Evolutionary conservation across 2,329 filamentous ascomycete genomes (phyloP).

Genomic region (Hypoxylon sp.): DNA sequence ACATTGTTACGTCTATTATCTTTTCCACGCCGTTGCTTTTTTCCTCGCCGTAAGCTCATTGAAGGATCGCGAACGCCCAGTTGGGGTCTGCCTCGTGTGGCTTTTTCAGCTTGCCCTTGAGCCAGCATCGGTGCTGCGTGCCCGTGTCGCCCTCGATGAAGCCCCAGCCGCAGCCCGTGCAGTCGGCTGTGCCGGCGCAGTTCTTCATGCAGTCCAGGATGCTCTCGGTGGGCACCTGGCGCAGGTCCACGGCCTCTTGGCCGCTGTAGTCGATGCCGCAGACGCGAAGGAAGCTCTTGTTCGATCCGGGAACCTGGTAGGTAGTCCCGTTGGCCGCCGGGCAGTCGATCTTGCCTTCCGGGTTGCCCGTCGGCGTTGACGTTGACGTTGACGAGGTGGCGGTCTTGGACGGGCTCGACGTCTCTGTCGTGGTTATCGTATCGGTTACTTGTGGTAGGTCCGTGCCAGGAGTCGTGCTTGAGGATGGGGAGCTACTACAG

Average conservation of each 20-base stretch:
- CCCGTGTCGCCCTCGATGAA: constrained; percentile 51
- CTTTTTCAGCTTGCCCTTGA: constrained; percentile 51
- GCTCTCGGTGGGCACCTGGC: constrained; percentile 49
- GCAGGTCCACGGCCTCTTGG: constrained; percentile 41
- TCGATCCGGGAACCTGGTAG: constrained; percentile 52
- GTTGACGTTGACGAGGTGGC: constrained; percentile 35
- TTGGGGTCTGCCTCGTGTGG: constrained; percentile 45
- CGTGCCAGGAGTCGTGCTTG: constrained; percentile 12
- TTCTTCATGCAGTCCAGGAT: constrained; percentile 55
- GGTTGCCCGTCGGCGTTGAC: constrained; percentile 37
- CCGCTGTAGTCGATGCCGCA: constrained; percentile 57
- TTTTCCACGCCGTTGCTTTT: no score
- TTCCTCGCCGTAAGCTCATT: constrained; percentile 24
- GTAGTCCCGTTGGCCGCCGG: constrained; percentile 54
- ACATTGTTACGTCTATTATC: constrained; percentile 8
- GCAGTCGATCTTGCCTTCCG: constrained; percentile 47
- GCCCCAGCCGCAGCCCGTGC: constrained; percentile 56
- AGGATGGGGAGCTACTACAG: constrained; percentile 20
- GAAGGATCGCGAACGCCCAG: constrained; percentile 56
- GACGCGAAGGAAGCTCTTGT: constrained; percentile 52
- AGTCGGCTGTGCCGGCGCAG: constrained; percentile 51
- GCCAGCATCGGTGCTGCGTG: constrained; percentile 53
- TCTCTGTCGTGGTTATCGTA: constrained; percentile 19
- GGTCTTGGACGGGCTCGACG: constrained; percentile 19
- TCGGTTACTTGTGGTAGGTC: constrained; percentile 5